These are phyloP conservation scores for Colletotrichum gloeosporioides DNA, from an alignment of 2,329 filamentous ascomycete species.

Conservation along the genomic window DNA sequence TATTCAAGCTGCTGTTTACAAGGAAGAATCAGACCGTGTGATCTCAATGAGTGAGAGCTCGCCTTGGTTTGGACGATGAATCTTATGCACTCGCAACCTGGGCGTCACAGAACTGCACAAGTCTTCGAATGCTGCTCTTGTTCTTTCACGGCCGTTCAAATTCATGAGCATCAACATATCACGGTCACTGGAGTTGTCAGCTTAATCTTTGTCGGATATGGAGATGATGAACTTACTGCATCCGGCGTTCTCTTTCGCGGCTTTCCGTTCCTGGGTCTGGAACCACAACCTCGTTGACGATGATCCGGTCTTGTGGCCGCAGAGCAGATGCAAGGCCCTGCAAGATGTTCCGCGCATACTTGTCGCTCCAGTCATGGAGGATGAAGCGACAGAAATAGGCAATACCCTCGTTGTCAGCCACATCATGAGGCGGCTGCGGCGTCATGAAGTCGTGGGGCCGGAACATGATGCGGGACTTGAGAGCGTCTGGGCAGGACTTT, in stretches of 20 bases:
- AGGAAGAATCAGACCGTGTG: neutral
- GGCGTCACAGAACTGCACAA: neutral
- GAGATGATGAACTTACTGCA: neutral
- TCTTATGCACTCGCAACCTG: neutral
- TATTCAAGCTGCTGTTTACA: neutral
- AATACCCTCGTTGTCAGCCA: constrained; percentile 17
- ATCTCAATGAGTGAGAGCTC: neutral
- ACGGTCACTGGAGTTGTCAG: neutral
- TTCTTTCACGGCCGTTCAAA: neutral
- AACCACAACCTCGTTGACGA: neutral
- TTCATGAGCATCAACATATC: constrained; percentile 7
- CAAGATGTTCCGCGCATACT: constrained; percentile 38
- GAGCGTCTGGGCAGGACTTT: neutral
- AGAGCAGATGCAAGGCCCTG: neutral
- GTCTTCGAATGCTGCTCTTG: neutral
- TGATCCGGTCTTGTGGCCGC: neutral
- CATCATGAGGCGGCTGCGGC: constrained; percentile 29
- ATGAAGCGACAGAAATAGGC: constrained; percentile 53
- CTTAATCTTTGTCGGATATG: neutral
- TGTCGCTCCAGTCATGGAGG: constrained; percentile 55
- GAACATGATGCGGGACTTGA: constrained; percentile 22
- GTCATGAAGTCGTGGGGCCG: constrained; percentile 29
- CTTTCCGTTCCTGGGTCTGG: neutral
- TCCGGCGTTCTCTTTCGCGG: neutral
- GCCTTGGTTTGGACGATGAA: neutral